Evolutionary conservation across 225 moss, liverwort and hornwort species (phyloP).

Genomic region (Straminergon stramineum): DNA sequence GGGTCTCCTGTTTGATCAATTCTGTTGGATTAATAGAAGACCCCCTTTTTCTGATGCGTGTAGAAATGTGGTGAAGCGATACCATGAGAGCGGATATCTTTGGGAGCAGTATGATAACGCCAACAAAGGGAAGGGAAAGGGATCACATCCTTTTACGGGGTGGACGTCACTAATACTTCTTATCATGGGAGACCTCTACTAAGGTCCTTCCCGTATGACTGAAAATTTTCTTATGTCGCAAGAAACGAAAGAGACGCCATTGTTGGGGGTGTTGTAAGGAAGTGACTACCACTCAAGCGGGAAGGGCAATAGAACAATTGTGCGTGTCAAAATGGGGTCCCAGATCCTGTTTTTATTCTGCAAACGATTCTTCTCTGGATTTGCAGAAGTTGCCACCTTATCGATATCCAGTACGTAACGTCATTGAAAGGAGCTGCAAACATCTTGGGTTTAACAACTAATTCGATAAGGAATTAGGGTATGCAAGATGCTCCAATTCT

Average conservation of each 20-base stretch:
- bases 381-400: background rate
- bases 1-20: background rate
- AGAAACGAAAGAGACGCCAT: background rate
- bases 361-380: background rate
- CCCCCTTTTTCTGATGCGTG: background rate
- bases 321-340: background rate
- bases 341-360: too few species aligned
- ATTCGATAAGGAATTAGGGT: too few species aligned
- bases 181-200: slow-evolving; percentile 81
- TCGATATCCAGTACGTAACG: background rate
- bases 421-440: background rate
- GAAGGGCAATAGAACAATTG: background rate
- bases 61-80: slow-evolving; percentile 78
- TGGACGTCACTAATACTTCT: slow-evolving; percentile 93
- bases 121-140: slow-evolving; percentile 82
- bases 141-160: slow-evolving; percentile 96
- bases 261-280: background rate
- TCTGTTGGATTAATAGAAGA: background rate
- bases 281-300: background rate
- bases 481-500: background rate
- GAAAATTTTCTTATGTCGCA: background rate
- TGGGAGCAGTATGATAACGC: slow-evolving; percentile 86
- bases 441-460: background rate
- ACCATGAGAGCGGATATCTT: slow-evolving; percentile 78
- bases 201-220: background rate